Evolutionary conservation across 2,329 filamentous ascomycete species (phyloP).

Genomic region (Pseudonectria foliicola): DNA sequence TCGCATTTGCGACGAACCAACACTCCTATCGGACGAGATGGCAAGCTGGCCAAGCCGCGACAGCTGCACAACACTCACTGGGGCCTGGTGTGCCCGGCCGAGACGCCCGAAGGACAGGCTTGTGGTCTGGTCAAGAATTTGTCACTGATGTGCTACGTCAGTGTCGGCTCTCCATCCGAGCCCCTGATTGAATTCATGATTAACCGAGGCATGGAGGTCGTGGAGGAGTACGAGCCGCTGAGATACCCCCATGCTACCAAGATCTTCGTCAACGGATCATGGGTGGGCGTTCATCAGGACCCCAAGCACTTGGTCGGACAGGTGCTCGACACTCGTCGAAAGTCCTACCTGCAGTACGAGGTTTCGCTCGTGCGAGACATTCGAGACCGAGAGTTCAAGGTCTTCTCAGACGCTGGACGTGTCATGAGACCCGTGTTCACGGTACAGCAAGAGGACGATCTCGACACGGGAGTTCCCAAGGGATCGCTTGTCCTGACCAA

Average conservation of each 20-base stretch:
- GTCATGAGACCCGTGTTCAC: conserved; percentile 93
- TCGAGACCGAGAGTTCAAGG: conserved; percentile 94
- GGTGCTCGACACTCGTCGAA: conserved; percentile 70
- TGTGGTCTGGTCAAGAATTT: conserved; percentile 98
- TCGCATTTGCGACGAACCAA: conserved; percentile 97
- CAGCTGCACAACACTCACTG: conserved; percentile 98
- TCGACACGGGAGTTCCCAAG: conserved; percentile 49
- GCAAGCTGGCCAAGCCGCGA: conserved; percentile 94
- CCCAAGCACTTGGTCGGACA: conserved; percentile 76
- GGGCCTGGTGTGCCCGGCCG: conserved; percentile 93
- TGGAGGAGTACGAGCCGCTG: conserved; percentile 88
- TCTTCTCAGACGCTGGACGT: conserved; percentile 93
- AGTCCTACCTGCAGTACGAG: conserved; percentile 80
- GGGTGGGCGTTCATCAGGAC: conserved; percentile 92
- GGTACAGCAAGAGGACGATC: conserved; percentile 78
- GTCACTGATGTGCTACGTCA: conserved; percentile 97
- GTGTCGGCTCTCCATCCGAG: conserved; percentile 83
- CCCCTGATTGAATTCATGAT: conserved; percentile 95
- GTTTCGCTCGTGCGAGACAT: conserved; percentile 95
- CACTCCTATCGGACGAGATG: conserved; percentile 94
- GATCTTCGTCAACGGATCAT: conserved; percentile 95
- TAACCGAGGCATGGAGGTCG: conserved; percentile 87
- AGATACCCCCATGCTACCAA: conserved; percentile 90
- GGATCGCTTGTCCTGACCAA: conserved; percentile 78
- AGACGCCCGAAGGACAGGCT: conserved; percentile 96